Evolutionary conservation across 495 filamentous ascomycete species (phyloP).

Genomic region (Cercophora newfieldiana): DNA sequence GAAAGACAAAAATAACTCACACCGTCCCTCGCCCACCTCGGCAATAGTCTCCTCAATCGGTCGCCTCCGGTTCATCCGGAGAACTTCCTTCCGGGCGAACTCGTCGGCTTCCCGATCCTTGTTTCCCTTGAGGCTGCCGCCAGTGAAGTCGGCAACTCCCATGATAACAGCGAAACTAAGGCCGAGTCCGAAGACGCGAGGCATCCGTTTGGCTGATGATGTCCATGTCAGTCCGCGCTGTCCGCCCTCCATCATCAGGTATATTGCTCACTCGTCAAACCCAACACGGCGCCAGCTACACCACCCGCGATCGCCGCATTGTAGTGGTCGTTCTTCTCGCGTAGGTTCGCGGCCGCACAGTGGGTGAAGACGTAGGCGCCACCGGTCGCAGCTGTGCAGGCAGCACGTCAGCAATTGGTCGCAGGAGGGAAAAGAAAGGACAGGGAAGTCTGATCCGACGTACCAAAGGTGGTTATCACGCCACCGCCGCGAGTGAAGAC

Average conservation of each 20-base stretch:
- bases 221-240: not conserved
- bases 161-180: constrained; percentile 62
- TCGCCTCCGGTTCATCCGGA: constrained; percentile 72
- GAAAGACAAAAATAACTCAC: constrained; percentile 47
- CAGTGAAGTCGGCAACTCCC: constrained; percentile 74
- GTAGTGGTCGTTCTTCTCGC: constrained; percentile 45
- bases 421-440: not conserved
- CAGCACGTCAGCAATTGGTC: constrained; percentile 29
- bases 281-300: constrained; percentile 40
- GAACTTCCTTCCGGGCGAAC: constrained; percentile 71
- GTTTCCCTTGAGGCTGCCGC: constrained; percentile 64
- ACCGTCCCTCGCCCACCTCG: constrained; percentile 86
- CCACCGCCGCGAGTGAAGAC: constrained; percentile 64
- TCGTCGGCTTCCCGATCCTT: constrained; percentile 66
- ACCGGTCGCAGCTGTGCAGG: constrained; percentile 68
- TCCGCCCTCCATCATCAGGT: too few species aligned
- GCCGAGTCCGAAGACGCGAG: constrained; percentile 78
- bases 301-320: constrained; percentile 44
- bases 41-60: constrained; percentile 80
- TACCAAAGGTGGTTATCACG: constrained; percentile 43
- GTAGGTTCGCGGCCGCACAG: constrained; percentile 45
- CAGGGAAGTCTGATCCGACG: constrained; percentile 3
- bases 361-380: constrained; percentile 74
- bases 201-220: constrained; percentile 63
- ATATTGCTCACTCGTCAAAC: constrained; percentile 38